Percentiles rank a stretch among this genome's conserved stretches.
These are phyloP conservation scores for Russula earlei DNA, from an alignment of 768 basidiomycete genomes.

Conservation along the genomic window DNA sequence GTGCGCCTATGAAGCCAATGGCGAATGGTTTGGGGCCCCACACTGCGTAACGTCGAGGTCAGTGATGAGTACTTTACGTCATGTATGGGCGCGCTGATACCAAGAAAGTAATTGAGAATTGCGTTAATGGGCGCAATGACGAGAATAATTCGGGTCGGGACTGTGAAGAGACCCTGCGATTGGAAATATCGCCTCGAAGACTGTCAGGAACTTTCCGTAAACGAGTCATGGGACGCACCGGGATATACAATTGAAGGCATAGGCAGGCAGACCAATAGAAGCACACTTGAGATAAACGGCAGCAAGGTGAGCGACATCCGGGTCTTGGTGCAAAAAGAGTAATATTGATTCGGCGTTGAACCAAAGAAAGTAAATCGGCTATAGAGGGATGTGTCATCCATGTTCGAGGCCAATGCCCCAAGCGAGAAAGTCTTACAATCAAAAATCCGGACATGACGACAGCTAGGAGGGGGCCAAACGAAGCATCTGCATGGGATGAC, in stretches of 20 bases:
- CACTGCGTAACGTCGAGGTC: conserved; percentile 31
- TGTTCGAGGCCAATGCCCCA: neutral
- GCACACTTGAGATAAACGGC: conserved; percentile 68
- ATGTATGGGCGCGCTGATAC: conserved; percentile 30
- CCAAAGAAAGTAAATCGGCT: conserved; percentile 65
- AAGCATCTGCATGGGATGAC: neutral
- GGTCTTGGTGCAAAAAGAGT: conserved; percentile 67
- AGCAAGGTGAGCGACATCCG: conserved; percentile 73
- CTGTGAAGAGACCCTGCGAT: conserved; percentile 75
- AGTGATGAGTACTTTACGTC: conserved; percentile 1
- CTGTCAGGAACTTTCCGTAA: neutral
- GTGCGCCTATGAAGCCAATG: conserved; percentile 88
- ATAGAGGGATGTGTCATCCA: neutral
- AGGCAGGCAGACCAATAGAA: conserved; percentile 72
- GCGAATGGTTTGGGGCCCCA: conserved; percentile 77
- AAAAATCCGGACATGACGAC: conserved; percentile 51
- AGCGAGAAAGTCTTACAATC: conserved; percentile 39
- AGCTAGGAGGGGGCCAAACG: conserved; percentile 30
- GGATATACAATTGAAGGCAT: conserved; percentile 46
- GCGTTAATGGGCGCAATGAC: conserved; percentile 82
- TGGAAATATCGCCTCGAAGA: conserved; percentile 60
- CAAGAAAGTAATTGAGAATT: conserved; percentile 76
- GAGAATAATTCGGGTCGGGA: conserved; percentile 78
- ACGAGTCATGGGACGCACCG: conserved; percentile 28
- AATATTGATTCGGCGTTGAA: conserved; percentile 74